Conservation (phyloP, 2,329 filamentous ascomycete genomes). For the Beauveria scarabaeidicola region DNA sequence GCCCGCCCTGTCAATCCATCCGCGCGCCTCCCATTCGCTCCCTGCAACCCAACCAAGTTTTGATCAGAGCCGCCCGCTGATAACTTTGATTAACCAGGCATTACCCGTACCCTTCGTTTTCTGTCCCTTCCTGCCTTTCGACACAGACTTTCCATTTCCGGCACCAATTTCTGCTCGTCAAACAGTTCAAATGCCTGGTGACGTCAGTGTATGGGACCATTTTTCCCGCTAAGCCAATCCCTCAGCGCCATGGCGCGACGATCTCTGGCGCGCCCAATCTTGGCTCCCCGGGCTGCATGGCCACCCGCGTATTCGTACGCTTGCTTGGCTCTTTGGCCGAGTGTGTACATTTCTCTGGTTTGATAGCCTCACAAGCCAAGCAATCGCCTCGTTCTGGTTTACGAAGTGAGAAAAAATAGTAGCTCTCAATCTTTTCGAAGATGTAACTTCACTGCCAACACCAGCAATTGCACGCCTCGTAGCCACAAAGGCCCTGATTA, state of each 20-base stretch:
- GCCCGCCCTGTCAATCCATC: too few species aligned
- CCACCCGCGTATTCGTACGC: background rate
- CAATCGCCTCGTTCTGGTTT: too few species aligned
- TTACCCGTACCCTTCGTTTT: background rate
- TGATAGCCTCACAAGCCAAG: too few species aligned
- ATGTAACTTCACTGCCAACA: too few species aligned
- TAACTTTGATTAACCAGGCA: background rate
- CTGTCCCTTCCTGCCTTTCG: background rate
- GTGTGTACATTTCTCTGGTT: too few species aligned
- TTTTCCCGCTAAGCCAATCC: background rate
- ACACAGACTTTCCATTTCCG: background rate
- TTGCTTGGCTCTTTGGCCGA: too few species aligned
- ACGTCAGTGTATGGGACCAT: conserved; percentile 1
- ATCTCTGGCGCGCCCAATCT: background rate
- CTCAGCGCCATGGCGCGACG: background rate
- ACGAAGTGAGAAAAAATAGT: too few species aligned
- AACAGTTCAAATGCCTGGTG: background rate
- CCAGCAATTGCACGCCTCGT: too few species aligned
- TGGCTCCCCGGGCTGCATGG: background rate
- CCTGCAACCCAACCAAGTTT: background rate
- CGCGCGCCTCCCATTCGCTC: too few species aligned
- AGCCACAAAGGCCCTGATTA: too few species aligned
- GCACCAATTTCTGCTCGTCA: background rate
- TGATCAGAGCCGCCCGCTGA: background rate
- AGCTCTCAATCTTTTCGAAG: too few species aligned